A percentile compares a stretch with the other conserved stretches of the same genome.
Conservation (phyloP, 2,329 filamentous ascomycete genomes). For the Sporothrix protearum region DNA sequence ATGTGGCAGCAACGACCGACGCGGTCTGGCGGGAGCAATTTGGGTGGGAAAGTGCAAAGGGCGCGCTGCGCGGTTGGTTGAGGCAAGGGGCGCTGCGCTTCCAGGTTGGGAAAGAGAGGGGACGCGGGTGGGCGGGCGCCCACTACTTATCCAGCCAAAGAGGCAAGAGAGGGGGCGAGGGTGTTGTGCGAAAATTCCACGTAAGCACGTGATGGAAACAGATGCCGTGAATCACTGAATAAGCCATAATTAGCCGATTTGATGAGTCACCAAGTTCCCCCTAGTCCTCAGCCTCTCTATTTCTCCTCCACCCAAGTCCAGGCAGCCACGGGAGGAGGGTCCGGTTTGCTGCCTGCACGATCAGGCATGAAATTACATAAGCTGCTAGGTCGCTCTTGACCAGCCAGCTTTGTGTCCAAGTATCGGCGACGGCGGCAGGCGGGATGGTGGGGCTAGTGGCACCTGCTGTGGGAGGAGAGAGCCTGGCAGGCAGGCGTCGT, state of each 20-base stretch:
- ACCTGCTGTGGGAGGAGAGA: not conserved
- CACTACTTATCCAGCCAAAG: conserved; percentile 7
- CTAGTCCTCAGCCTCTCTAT: not conserved
- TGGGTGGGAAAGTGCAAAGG: conserved; percentile 9
- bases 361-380: conserved; percentile 12
- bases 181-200: conserved; percentile 20
- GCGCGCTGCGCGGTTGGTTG: conserved; percentile 2
- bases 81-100: not conserved
- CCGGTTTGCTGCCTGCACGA: not conserved
- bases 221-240: not conserved
- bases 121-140: not conserved
- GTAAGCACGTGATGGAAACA: conserved; percentile 20
- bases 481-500: conserved; percentile 3
- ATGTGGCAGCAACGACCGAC: conserved; percentile 20
- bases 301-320: no score
- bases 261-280: conserved; percentile 15
- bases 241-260: not conserved
- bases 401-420: not conserved
- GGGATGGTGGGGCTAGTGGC: conserved; percentile 15
- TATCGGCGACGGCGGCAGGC: not conserved
- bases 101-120: not conserved
- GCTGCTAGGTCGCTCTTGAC: not conserved
- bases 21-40: conserved; percentile 10
- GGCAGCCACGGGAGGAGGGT: not conserved
- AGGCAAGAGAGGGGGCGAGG: conserved; percentile 10